Conservation (phyloP, 140 eudicot genomes). For the Cichorium intybus region DNA sequence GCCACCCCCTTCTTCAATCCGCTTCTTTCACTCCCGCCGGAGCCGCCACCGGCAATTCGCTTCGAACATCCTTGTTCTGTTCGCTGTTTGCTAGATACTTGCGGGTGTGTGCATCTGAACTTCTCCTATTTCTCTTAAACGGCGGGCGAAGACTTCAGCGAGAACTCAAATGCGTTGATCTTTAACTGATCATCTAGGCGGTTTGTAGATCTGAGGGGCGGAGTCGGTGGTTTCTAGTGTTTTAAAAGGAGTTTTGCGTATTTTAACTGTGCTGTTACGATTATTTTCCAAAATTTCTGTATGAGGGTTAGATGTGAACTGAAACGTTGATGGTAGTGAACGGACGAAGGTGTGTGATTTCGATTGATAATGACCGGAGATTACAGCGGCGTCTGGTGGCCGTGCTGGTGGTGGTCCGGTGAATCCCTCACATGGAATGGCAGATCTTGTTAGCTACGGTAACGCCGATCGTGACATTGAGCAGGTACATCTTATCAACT, state of each 20-base stretch:
- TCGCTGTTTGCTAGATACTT: not conserved
- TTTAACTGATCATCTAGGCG: not conserved
- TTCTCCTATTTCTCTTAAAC: not conserved
- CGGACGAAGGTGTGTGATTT: conserved; percentile 33
- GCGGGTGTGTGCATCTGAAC: not conserved
- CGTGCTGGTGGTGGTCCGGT: conserved; percentile 53
- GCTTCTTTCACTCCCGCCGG: conserved; percentile 15
- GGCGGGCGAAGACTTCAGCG: not conserved
- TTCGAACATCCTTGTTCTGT: not conserved
- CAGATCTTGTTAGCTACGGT: conserved; percentile 93
- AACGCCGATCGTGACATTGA: conserved; percentile 71
- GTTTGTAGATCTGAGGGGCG: conserved; percentile 32
- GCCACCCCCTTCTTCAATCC: conserved; percentile 33
- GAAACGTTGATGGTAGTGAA: conserved; percentile 52
- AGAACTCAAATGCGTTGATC: conserved; percentile 15
- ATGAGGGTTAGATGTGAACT: conserved; percentile 22
- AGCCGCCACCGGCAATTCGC: conserved; percentile 21
- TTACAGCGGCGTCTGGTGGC: conserved; percentile 46
- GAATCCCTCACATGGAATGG: conserved; percentile 91
- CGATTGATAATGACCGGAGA: conserved; percentile 68
- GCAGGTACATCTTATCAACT: conserved; percentile 49
- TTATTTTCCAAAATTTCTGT: not conserved
- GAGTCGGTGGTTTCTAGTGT: conserved; percentile 18
- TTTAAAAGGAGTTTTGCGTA: conserved; percentile 1
- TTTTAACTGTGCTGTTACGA: not conserved